phyloP scores from a whole-genome alignment of 2,329 filamentous ascomycete species.

The Parascedosporium putredinis region DNA sequence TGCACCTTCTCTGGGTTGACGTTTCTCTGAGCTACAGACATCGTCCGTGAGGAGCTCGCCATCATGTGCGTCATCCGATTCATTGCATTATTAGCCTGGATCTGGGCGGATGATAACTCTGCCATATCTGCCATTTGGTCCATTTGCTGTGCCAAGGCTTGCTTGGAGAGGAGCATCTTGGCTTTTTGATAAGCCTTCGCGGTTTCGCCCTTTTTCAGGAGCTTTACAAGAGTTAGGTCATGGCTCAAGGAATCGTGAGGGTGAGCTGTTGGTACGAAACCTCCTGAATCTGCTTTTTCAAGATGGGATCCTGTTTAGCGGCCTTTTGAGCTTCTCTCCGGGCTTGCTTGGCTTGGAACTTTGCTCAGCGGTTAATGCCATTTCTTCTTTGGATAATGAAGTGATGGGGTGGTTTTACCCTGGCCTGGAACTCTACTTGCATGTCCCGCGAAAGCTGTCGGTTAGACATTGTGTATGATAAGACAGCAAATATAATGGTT shows the following conservation, averaged over 20 bases:
- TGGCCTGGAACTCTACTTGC: constrained; percentile 53
- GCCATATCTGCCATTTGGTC: constrained; percentile 56
- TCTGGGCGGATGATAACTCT: constrained; percentile 48
- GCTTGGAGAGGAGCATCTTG: constrained; percentile 51
- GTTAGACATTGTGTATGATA: constrained; percentile 38
- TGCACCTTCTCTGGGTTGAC: constrained; percentile 47
- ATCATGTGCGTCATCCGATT: constrained; percentile 57
- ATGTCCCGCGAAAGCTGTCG: constrained; percentile 49
- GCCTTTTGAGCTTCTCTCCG: constrained; percentile 51
- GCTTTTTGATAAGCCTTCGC: constrained; percentile 53
- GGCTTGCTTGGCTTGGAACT: constrained; percentile 53
- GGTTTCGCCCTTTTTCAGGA: constrained; percentile 54
- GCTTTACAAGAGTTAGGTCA: constrained; percentile 17
- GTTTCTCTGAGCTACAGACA: constrained; percentile 46
- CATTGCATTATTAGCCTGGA: constrained; percentile 55
- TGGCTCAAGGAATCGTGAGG: too few species aligned
- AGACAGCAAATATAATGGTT: too few species aligned
- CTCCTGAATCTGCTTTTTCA: constrained; percentile 54
- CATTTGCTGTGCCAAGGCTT: constrained; percentile 52
- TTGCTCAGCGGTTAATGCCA: background rate
- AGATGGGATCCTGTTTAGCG: constrained; percentile 47
- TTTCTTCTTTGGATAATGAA: background rate
- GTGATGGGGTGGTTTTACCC: constrained; percentile 25
- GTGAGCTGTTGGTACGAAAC: too few species aligned
- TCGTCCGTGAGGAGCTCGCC: constrained; percentile 47